Evolutionary conservation across 192 early-diverging fungal species (phyloP).

Genomic region (Entomortierella lignicola): DNA sequence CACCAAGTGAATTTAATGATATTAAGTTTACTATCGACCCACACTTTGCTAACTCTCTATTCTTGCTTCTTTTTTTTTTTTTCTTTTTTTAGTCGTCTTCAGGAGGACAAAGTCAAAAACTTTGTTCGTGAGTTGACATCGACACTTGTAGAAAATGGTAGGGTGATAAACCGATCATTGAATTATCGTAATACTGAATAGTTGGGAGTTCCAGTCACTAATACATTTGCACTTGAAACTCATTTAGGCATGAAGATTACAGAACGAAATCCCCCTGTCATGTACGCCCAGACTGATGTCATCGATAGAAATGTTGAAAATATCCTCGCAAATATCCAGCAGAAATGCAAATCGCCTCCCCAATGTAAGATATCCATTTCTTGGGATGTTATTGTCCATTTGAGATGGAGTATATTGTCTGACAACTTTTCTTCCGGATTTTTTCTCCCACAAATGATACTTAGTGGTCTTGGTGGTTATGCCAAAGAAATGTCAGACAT

Average conservation of each 20-base stretch:
- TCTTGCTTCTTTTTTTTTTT: background rate
- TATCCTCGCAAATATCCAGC: constrained; percentile 67
- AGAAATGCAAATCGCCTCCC: constrained; percentile 56
- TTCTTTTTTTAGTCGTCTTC: constrained; percentile 28
- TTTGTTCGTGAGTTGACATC: constrained; percentile 74
- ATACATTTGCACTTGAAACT: too few species aligned
- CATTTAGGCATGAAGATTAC: constrained; percentile 48
- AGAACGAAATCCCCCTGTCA: constrained; percentile 39
- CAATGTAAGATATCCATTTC: constrained; percentile 29
- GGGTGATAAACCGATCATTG: background rate
- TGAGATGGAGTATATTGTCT: too few species aligned
- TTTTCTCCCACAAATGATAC: too few species aligned
- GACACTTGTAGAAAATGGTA: constrained; percentile 72
- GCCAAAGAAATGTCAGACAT: constrained; percentile 31
- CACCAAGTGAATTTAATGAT: too few species aligned
- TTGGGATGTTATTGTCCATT: background rate
- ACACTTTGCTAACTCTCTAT: too few species aligned
- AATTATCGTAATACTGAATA: background rate
- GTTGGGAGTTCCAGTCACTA: background rate
- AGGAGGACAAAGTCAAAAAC: constrained; percentile 51
- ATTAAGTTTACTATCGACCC: too few species aligned
- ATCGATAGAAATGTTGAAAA: constrained; percentile 70
- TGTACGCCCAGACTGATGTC: constrained; percentile 60
- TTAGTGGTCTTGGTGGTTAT: constrained; percentile 45
- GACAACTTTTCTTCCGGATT: too few species aligned